Percentiles rank a stretch among this genome's conserved stretches.
phyloP scores from a whole-genome alignment of 2,329 filamentous ascomycete genomes.

The Aspergillus transmontanensis region DNA sequence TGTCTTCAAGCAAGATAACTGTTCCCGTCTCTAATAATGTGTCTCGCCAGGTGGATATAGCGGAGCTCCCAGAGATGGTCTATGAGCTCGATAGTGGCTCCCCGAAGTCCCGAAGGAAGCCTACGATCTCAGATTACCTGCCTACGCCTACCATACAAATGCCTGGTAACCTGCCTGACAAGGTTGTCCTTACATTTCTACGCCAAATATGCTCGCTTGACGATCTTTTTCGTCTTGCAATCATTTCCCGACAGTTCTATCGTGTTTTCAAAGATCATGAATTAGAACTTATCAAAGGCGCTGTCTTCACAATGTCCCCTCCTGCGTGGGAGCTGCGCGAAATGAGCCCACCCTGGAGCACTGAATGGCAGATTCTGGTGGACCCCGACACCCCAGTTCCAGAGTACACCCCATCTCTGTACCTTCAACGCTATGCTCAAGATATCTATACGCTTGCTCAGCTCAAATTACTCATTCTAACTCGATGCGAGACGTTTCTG shows the following conservation, averaged over 20 bases:
- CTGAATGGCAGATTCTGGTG: slow-evolving; percentile 41
- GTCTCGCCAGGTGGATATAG: slow-evolving; percentile 23
- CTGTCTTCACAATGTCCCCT: slow-evolving; percentile 56
- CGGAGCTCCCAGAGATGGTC: slow-evolving; percentile 27
- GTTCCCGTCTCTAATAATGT: slow-evolving; percentile 18
- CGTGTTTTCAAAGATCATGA: slow-evolving; percentile 61
- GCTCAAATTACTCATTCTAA: slow-evolving; percentile 59
- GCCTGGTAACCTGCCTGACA: slow-evolving; percentile 48
- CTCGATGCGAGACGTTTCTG: slow-evolving; percentile 58
- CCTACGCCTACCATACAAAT: slow-evolving; percentile 34
- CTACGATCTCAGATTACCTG: slow-evolving; percentile 20
- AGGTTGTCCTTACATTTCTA: slow-evolving; percentile 57
- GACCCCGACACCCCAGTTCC: slow-evolving; percentile 51
- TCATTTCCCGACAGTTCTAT: slow-evolving; percentile 60
- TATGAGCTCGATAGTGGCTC: slow-evolving; percentile 37
- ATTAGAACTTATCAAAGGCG: slow-evolving; percentile 54
- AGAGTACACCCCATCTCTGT: slow-evolving; percentile 57
- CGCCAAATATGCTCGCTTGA: slow-evolving; percentile 51
- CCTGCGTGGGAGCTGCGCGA: slow-evolving; percentile 64
- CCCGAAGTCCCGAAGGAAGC: slow-evolving; percentile 17
- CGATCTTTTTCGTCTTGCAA: slow-evolving; percentile 58
- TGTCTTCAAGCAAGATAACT: slow-evolving; percentile 23
- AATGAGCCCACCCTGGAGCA: slow-evolving; percentile 56
- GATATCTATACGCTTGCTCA: slow-evolving; percentile 58
- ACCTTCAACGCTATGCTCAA: slow-evolving; percentile 53